Evolutionary conservation across 352 stramenopile genomes (phyloP), one percentile per base, ranked within the genome.

Genomic region (Phytophthora citricola): DNA sequence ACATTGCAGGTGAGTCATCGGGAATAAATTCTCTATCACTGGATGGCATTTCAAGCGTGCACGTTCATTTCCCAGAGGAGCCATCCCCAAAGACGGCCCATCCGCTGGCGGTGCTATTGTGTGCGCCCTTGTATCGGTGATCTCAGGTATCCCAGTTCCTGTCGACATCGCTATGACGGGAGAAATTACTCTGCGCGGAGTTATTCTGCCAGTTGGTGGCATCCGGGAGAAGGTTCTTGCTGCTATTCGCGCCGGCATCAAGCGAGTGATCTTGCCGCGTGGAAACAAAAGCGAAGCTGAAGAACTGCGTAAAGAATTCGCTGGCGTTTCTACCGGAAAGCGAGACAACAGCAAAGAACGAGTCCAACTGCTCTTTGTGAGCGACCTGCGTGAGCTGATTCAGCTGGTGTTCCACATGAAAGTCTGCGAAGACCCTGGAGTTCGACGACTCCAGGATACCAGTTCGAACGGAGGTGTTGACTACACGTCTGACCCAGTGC

Each of bases 181-280:
- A 29, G 89, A 97, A 65, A 92, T 97, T 49, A 95, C 86, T 1
- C 63, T 98, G 9, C 83, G 84, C 17, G 92, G 91, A 26, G 81
- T 95, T 22, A 91, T 97, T 56, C 62, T 98, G n/a, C 90, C 92
- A 2, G 88, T 98, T 34, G 90, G 91, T n/a, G 92, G 91, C 17
- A 92, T 98, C 47, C 90, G 92, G 17, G 90, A 98, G 55, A 98
- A 97, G 71, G 84, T 97, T 15, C 67, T 97, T 11, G 89, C 90
- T 27, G 92, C 92, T 22, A 89, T 93, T 60, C 83, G 89, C 14
- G 90, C 88, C 15, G 90, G 90, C 2, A 93, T 97, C 58, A 89
- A 86, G 60, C 88, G 85, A 27, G 75, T 96, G 12, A 81, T 96
- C 26, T 58, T 95, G 17, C 89, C 89, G 3, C 76, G 77, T 39